A percentile compares a stretch with the other conserved stretches of the same genome.
Conservation (phyloP, 257 asterid genomes). For the Handroanthus guayacan region DNA sequence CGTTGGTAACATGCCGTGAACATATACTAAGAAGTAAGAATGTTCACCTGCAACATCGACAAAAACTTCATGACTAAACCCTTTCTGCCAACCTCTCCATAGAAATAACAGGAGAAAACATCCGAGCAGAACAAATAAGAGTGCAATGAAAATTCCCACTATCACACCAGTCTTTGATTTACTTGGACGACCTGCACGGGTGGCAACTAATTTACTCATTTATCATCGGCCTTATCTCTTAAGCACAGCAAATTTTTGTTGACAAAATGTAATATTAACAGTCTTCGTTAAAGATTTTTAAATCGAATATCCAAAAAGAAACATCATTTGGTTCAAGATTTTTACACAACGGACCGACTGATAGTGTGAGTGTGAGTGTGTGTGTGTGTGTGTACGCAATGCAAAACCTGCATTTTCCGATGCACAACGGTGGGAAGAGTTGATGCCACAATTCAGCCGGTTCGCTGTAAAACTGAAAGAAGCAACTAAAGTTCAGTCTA, state of each 20-base stretch:
- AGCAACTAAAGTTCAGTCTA: constrained; percentile 41
- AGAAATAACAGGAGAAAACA: constrained; percentile 57
- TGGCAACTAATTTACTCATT: not conserved
- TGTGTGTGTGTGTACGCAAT: not conserved
- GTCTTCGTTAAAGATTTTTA: not conserved
- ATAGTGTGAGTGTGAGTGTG: constrained; percentile 1
- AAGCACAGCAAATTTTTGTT: too few relatives aligned
- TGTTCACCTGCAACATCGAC: constrained; percentile 88
- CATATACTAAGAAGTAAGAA: not conserved
- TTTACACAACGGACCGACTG: not conserved
- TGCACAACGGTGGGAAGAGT: constrained; percentile 56
- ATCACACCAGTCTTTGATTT: constrained; percentile 69
- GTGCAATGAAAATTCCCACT: constrained; percentile 67
- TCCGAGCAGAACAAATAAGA: constrained; percentile 65
- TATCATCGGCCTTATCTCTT: too few relatives aligned
- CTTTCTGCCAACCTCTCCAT: constrained; percentile 65
- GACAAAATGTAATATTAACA: too few relatives aligned
- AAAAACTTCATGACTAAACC: constrained; percentile 73
- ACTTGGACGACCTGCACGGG: constrained; percentile 63
- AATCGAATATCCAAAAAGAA: constrained; percentile 6
- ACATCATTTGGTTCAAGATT: too few relatives aligned
- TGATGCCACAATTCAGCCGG: constrained; percentile 75
- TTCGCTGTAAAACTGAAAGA: constrained; percentile 89
- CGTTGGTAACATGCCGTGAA: not conserved
- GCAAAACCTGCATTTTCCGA: constrained; percentile 65